Evolutionary conservation across 208 protist species (phyloP).

Genomic region (Entamoeba histolytica): DNA sequence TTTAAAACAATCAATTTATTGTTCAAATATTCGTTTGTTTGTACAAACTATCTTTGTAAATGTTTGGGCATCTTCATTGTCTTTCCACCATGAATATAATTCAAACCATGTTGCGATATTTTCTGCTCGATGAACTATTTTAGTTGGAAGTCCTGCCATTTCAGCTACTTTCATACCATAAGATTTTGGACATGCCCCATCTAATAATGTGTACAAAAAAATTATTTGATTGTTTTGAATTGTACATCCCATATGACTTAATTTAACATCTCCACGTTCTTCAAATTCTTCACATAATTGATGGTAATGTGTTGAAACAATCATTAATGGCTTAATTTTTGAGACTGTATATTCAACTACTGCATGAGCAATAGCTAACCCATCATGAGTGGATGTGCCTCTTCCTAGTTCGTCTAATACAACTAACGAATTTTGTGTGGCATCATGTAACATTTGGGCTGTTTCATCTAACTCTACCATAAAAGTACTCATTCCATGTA

Average conservation of each 20-base stretch:
- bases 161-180: not conserved
- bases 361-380: conserved; percentile 59
- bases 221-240: not conserved
- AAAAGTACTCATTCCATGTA: conserved; percentile 69
- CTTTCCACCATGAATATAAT: not conserved
- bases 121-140: not conserved
- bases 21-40: not conserved
- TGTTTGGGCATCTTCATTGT: not conserved
- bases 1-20: no score
- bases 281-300: not conserved
- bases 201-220: not conserved
- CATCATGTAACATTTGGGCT: conserved; percentile 53
- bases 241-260: not conserved
- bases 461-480: conserved; percentile 82
- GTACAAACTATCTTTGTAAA: not conserved
- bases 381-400: conserved; percentile 73
- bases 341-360: conserved; percentile 53
- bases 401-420: conserved; percentile 78
- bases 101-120: not conserved
- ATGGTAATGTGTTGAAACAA: not conserved
- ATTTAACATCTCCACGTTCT: not conserved
- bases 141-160: not conserved
- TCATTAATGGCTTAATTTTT: not conserved
- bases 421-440: conserved; percentile 56
- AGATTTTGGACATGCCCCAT: not conserved